phyloP scores from a whole-genome alignment of 306 rosid species.

The Citrullus amarus region DNA sequence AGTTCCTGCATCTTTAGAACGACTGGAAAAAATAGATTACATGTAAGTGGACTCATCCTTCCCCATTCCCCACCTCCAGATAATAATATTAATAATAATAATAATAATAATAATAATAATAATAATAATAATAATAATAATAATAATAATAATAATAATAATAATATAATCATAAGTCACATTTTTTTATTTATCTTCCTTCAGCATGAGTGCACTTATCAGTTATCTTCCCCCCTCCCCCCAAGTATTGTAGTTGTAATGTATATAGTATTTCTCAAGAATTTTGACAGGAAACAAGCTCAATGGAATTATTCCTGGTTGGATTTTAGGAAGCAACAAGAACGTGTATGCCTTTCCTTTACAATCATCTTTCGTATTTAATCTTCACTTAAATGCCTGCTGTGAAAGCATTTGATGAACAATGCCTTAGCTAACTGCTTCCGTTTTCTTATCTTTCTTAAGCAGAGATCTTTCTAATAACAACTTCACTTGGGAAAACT shows the following conservation, averaged over 20 bases:
- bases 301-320: constrained; percentile 52
- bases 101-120: background rate
- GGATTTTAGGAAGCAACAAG: constrained; percentile 44
- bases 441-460: constrained; percentile 16
- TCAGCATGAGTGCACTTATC: background rate
- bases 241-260: background rate
- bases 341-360: constrained; percentile 35
- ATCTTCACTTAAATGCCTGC: background rate
- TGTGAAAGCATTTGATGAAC: background rate
- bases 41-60: constrained; percentile 35
- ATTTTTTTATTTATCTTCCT: background rate
- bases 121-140: background rate
- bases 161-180: background rate
- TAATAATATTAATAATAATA: background rate
- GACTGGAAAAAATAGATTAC: constrained; percentile 41
- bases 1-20: constrained; percentile 49
- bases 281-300: constrained; percentile 68
- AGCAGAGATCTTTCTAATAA: constrained; percentile 77
- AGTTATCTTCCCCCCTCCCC: background rate
- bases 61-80: background rate
- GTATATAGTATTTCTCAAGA: constrained; percentile 22
- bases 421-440: background rate
- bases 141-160: background rate
- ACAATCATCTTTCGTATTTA: background rate
- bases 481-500: constrained; percentile 63